Base-by-base conservation (phyloP, 805 yeast species). In the Diddensiella santjacobensis region DNA sequence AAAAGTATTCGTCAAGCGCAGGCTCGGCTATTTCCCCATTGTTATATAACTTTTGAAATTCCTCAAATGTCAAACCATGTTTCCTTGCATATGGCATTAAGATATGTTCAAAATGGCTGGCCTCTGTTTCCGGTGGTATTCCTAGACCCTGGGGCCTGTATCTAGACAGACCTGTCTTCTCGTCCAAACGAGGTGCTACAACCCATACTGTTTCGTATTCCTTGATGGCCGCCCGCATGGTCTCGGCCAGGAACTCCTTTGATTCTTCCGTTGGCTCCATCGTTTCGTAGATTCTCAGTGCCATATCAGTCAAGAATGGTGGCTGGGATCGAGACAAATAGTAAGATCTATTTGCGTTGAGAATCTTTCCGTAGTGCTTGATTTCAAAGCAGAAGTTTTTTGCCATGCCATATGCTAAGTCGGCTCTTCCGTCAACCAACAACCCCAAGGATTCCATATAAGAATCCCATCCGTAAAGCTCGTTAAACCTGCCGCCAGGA, bases 401-500 rank as follows among this genome's bases (percentile, higher is more conserved):
- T 10, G 90, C 87, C 91, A 91, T 87, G 0, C 95, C 96, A 57
- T 82, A 73, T 5, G 96, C 91, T 29, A 90, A 73, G 36, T 82
- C 85, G 18, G 80, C 66, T 44, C 80, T 74, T 36, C 75, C 78
- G 60, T 85, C 84, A 22, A 78, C 75, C 22, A 93, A 64, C 37
- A 93, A 72, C 1, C 98, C 99, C 20, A 89, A 66, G 0, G 93
- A 79, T 62, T 84, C 89, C 84, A 93, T 86, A 62, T 93, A 91
- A 1, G 96, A 88, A 65, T 91, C 99, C 99, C 99, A 91, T 13
- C 98, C 99, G 61, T 93, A 91, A 50, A 89, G 76, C 68, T 91
- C 99, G 69, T 93, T 93, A 68, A 91, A 91, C 54, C 99, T 73
- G 19, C 99, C 98, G 15, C 99, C 99, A 1, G 99, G 99, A 20